Conservation (phyloP, 2,329 filamentous ascomycete genomes). For the Rasamsonia emersonii region DNA sequence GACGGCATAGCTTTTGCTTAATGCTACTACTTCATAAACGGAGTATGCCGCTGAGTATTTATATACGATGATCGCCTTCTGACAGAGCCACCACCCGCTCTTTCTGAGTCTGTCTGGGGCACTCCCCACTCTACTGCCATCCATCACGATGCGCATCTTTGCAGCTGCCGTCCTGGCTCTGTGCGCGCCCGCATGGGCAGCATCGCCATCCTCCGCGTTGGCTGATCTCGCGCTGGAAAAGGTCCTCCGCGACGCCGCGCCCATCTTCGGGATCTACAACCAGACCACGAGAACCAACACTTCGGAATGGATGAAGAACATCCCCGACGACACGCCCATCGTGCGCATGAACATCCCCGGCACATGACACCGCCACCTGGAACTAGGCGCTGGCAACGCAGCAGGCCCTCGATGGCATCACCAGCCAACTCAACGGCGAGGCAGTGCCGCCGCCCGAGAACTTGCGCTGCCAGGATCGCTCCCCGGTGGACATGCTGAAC, state of each 20-base stretch:
- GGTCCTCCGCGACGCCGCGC: constrained; percentile 33
- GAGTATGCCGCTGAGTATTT: too few relatives aligned
- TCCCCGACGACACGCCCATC: constrained; percentile 35
- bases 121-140: too few relatives aligned
- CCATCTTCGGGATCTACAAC: constrained; percentile 34
- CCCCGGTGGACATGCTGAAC: constrained; percentile 34
- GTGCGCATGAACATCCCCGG: constrained; percentile 45
- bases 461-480: constrained; percentile 37
- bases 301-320: constrained; percentile 40
- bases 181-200: too few relatives aligned
- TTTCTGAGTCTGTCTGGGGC: too few relatives aligned
- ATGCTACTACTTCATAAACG: too few relatives aligned
- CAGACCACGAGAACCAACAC: constrained; percentile 17
- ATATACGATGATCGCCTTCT: too few relatives aligned
- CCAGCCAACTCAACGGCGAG: constrained; percentile 31
- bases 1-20: too few relatives aligned
- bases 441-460: constrained; percentile 17
- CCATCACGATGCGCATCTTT: too few relatives aligned
- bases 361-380: constrained; percentile 45
- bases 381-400: constrained; percentile 41
- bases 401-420: constrained; percentile 30
- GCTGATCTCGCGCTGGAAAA: constrained; percentile 34
- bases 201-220: constrained; percentile 14
- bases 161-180: too few relatives aligned
- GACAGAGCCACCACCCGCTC: too few relatives aligned